These are phyloP conservation scores for Cordia subcordata DNA, from an alignment of 257 asterid species.

Conservation along the genomic window DNA sequence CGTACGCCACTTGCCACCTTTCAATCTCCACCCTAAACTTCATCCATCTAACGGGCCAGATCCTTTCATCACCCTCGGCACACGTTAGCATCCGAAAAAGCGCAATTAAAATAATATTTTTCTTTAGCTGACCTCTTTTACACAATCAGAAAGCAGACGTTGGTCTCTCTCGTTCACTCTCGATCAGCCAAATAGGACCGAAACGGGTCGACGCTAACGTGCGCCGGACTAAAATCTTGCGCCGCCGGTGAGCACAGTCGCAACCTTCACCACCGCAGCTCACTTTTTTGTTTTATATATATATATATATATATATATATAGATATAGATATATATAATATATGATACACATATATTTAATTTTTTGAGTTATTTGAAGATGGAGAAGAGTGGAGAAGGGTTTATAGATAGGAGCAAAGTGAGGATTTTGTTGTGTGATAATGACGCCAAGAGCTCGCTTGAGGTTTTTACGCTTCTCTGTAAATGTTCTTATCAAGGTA, in stretches of 20 bases:
- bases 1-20: conserved; percentile 1
- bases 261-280: background rate
- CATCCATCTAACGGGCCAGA: conserved; percentile 8
- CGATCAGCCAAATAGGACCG: background rate
- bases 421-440: conserved; percentile 85
- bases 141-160: conserved; percentile 14
- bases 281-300: too few relatives aligned
- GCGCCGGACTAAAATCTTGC: conserved; percentile 17
- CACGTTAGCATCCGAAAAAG: conserved; percentile 29
- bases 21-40: conserved; percentile 20
- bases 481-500: conserved; percentile 92
- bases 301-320: too few relatives aligned
- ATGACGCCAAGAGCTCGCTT: conserved; percentile 66
- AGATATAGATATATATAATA: too few relatives aligned
- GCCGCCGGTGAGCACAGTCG: conserved; percentile 5
- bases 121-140: background rate
- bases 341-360: background rate
- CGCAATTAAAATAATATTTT: conserved; percentile 30
- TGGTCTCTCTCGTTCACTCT: background rate
- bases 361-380: conserved; percentile 21
- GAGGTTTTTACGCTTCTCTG: conserved; percentile 72
- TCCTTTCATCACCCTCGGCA: conserved; percentile 10
- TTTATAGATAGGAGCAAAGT: conserved; percentile 89
- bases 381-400: conserved; percentile 67
- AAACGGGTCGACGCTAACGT: conserved; percentile 18